Percentiles rank a stretch among this genome's conserved stretches.
These are phyloP conservation scores for Cyclocybe cylindracea DNA, from an alignment of 768 basidiomycete genomes.

Conservation along the genomic window DNA sequence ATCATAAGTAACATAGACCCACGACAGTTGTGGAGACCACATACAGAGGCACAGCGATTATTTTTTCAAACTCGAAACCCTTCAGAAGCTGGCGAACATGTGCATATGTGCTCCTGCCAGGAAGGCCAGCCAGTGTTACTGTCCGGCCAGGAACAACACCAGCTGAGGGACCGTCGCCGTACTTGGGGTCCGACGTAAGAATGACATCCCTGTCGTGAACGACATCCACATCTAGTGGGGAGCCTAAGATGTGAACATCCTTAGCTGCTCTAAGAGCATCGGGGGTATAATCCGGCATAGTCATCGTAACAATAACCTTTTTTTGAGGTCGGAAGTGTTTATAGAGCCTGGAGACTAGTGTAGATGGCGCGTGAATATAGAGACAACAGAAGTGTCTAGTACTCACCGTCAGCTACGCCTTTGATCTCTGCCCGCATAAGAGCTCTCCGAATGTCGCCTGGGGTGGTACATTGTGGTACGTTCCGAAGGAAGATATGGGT, in stretches of 20 bases:
- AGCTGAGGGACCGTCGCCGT: conserved; percentile 53
- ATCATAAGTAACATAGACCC: not conserved
- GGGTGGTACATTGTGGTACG: conserved; percentile 53
- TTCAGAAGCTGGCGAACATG: conserved; percentile 41
- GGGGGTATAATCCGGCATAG: conserved; percentile 43
- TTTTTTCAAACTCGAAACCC: conserved; percentile 42
- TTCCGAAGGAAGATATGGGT: conserved; percentile 49
- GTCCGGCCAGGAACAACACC: conserved; percentile 50
- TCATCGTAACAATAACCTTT: conserved; percentile 57
- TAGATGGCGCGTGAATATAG: conserved; percentile 1
- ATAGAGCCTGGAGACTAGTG: conserved; percentile 61
- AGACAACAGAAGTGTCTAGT: not conserved
- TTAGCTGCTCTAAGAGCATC: conserved; percentile 43
- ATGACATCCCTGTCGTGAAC: conserved; percentile 1
- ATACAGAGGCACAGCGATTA: conserved; percentile 45
- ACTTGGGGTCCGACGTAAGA: too few species aligned
- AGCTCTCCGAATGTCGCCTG: conserved; percentile 53
- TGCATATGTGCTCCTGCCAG: conserved; percentile 40
- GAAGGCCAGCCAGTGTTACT: conserved; percentile 65
- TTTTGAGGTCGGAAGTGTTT: conserved; percentile 60
- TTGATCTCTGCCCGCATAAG: conserved; percentile 40
- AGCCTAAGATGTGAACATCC: conserved; percentile 46
- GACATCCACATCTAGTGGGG: conserved; percentile 37
- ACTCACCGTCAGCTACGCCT: conserved; percentile 48
- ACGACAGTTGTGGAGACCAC: conserved; percentile 21